Conservation (phyloP, 768 basidiomycete genomes). For the Lactarius sp. region DNA sequence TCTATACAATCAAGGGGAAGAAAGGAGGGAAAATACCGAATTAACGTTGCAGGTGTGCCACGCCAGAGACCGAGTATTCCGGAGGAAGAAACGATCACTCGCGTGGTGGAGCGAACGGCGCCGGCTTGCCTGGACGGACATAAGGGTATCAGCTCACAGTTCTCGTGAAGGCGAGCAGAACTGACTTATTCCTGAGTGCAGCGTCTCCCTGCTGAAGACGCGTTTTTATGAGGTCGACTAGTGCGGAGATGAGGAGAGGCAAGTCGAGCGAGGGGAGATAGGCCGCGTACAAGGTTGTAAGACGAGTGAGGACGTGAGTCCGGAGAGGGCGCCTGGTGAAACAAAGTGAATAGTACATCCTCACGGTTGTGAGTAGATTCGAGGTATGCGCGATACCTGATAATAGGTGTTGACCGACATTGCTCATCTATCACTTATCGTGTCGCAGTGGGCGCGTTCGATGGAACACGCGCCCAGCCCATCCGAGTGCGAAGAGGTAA, state of each 20-base stretch:
- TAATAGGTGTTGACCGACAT: constrained; percentile 62
- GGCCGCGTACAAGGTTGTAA: constrained; percentile 66
- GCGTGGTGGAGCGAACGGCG: constrained; percentile 47
- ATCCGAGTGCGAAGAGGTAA: neutral
- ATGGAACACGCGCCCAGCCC: too few species aligned
- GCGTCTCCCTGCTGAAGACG: constrained; percentile 79
- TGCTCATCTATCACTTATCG: constrained; percentile 42
- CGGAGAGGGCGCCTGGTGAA: constrained; percentile 65
- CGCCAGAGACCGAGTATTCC: constrained; percentile 81
- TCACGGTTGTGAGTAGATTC: neutral
- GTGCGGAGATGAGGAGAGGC: neutral
- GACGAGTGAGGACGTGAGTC: constrained; percentile 66
- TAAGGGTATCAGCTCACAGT: neutral
- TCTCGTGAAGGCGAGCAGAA: constrained; percentile 32
- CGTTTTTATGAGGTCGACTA: constrained; percentile 92
- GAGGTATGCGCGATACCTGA: constrained; percentile 41
- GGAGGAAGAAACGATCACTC: constrained; percentile 53
- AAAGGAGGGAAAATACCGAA: constrained; percentile 42
- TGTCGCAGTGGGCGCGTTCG: too few species aligned
- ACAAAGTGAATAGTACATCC: neutral
- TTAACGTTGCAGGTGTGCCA: constrained; percentile 76
- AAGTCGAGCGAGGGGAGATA: neutral
- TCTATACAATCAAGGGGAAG: neutral
- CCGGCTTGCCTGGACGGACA: constrained; percentile 33
- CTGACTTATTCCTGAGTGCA: constrained; percentile 29